phyloP scores from a whole-genome alignment of 2,329 filamentous ascomycete species.

The Fusarium longipes region DNA sequence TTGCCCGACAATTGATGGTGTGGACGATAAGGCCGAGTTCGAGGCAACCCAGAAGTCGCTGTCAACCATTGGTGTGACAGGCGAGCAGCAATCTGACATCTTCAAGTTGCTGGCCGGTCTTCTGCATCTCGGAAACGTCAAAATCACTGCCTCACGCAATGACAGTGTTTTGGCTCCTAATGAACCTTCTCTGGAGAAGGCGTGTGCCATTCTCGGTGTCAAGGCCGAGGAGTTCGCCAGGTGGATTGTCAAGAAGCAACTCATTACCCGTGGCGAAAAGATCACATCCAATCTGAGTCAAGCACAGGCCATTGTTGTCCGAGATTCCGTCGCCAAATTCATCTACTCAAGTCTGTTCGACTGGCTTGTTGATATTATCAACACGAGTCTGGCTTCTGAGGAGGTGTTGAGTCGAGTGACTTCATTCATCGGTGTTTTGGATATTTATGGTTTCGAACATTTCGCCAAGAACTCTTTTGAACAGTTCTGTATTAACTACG shows the following conservation, averaged over 20 bases:
- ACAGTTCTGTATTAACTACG: slow-evolving; percentile 99
- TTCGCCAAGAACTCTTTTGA: slow-evolving; percentile 99
- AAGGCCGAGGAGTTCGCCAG: slow-evolving; percentile 88
- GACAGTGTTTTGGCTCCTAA: slow-evolving; percentile 85
- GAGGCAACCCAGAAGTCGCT: slow-evolving; percentile 87
- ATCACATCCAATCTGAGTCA: slow-evolving; percentile 96
- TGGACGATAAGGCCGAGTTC: slow-evolving; percentile 96
- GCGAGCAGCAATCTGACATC: slow-evolving; percentile 81
- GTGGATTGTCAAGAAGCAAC: slow-evolving; percentile 99
- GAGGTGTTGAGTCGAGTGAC: slow-evolving; percentile 83
- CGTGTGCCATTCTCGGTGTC: slow-evolving; percentile 88
- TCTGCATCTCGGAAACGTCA: slow-evolving; percentile 94
- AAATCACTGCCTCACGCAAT: slow-evolving; percentile 89
- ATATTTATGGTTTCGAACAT: slow-evolving; percentile 99
- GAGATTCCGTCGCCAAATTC: slow-evolving; percentile 98
- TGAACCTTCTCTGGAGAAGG: slow-evolving; percentile 84
- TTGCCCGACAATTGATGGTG: slow-evolving; percentile 88
- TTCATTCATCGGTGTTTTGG: slow-evolving; percentile 96
- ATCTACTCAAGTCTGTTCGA: slow-evolving; percentile 99
- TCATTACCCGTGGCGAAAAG: slow-evolving; percentile 95
- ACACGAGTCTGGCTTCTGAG: slow-evolving; percentile 87
- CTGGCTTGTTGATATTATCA: slow-evolving; percentile 98
- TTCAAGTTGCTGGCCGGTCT: slow-evolving; percentile 92
- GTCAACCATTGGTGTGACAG: slow-evolving; percentile 84
- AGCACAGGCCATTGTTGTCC: slow-evolving; percentile 91